Conservation (phyloP, 192 early-diverging fungal species). For the Gonapodya sp. region DNA sequence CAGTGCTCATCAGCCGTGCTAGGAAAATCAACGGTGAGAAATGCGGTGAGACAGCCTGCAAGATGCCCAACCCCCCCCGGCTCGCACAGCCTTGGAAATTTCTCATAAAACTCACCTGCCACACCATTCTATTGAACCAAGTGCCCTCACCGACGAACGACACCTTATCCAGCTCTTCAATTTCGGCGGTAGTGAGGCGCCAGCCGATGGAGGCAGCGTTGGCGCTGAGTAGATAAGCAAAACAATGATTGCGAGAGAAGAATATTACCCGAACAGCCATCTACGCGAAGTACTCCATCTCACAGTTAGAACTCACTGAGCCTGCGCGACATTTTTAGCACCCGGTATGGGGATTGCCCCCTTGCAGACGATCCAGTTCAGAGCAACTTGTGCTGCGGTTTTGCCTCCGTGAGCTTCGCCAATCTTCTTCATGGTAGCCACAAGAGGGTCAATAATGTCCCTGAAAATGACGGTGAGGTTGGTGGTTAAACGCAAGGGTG, state of each 20-base stretch:
- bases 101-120: slow-evolving; percentile 44
- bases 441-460: background rate
- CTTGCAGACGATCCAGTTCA: slow-evolving; percentile 38
- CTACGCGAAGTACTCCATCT: too few species aligned
- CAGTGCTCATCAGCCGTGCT: too few species aligned
- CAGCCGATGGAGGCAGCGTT: slow-evolving; percentile 33
- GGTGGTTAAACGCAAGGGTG: too few species aligned
- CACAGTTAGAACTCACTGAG: slow-evolving; percentile 23
- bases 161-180: slow-evolving; percentile 27
- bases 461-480: too few species aligned
- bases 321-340: slow-evolving; percentile 31
- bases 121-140: slow-evolving; percentile 12
- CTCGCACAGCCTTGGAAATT: too few species aligned
- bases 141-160: slow-evolving; percentile 23
- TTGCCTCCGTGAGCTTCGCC: background rate
- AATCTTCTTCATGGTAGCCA: background rate
- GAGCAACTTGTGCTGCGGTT: slow-evolving; percentile 17
- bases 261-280: background rate
- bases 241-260: background rate
- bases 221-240: background rate
- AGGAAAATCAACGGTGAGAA: too few species aligned
- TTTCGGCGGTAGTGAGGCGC: slow-evolving; percentile 27
- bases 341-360: slow-evolving; percentile 35
- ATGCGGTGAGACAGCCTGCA: too few species aligned
- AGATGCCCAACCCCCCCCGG: too few species aligned